Evolutionary conservation across 768 basidiomycete genomes (phyloP).

Genomic region (Pholiota conissans): DNA sequence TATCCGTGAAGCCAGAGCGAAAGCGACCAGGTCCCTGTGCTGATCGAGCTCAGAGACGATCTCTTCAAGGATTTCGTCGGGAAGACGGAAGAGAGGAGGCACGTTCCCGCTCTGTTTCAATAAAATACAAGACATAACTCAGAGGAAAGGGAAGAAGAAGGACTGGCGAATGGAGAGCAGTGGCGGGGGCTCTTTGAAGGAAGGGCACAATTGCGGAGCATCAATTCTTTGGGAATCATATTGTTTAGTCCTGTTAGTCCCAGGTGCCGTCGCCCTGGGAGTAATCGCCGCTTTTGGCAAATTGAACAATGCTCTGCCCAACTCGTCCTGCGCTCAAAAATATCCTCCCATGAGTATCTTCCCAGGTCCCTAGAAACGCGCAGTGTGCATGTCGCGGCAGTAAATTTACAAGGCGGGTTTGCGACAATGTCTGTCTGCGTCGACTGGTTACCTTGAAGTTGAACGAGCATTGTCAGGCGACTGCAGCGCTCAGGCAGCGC

Average conservation of each 20-base stretch:
- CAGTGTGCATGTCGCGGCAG: background rate
- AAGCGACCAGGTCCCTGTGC: slow-evolving; percentile 40
- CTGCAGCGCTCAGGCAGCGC: too few relatives aligned
- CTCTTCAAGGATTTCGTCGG: slow-evolving; percentile 47
- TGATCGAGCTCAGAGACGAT: slow-evolving; percentile 44
- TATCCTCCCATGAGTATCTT: background rate
- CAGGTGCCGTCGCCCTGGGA: slow-evolving; percentile 2
- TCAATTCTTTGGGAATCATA: slow-evolving; percentile 18
- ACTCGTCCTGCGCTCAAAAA: background rate
- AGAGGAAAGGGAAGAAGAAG: slow-evolving; percentile 16
- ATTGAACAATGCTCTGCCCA: slow-evolving; percentile 17
- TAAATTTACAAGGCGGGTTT: too few relatives aligned
- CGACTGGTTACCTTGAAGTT: background rate
- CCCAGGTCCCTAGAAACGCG: background rate
- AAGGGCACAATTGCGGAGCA: slow-evolving; percentile 11
- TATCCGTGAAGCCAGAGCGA: slow-evolving; percentile 42
- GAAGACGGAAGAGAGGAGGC: slow-evolving; percentile 35
- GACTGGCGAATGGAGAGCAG: slow-evolving; percentile 7
- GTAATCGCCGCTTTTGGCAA: slow-evolving; percentile 15
- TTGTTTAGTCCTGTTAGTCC: slow-evolving; percentile 14
- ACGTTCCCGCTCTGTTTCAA: slow-evolving; percentile 18
- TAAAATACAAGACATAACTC: slow-evolving; percentile 19
- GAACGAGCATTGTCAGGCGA: background rate
- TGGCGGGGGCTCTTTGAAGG: slow-evolving; percentile 17
- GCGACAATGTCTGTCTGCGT: background rate